Evolutionary conservation across 2,329 filamentous ascomycete genomes (phyloP).

Genomic region (Diaporthe ampelina): DNA sequence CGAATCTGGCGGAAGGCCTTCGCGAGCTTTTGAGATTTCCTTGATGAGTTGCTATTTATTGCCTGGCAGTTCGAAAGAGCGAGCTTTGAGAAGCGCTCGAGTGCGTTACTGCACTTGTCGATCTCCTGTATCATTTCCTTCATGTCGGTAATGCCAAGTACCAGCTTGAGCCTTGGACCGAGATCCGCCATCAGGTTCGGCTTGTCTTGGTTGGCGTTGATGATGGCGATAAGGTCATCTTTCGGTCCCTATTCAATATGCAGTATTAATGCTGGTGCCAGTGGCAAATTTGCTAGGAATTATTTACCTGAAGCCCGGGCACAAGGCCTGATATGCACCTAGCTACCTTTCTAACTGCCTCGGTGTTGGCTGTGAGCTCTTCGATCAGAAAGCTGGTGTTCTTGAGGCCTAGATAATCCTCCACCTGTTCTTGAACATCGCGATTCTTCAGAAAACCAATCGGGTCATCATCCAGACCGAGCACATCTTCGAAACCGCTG

Average conservation of each 20-base stretch:
- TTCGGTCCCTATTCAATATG: not conserved
- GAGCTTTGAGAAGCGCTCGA: constrained; percentile 5
- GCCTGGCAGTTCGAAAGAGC: constrained; percentile 19
- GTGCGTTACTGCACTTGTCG: not conserved
- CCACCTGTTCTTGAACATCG: constrained; percentile 24
- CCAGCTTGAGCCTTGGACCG: constrained; percentile 11
- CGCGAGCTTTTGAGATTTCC: constrained; percentile 8
- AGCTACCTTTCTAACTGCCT: constrained; percentile 10
- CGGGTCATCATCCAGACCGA: constrained; percentile 13
- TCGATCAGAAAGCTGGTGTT: not conserved
- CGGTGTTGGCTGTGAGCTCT: not conserved
- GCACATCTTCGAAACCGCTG: constrained; percentile 22
- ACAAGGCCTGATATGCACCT: constrained; percentile 28
- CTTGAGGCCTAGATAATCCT: constrained; percentile 18
- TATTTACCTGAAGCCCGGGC: not conserved
- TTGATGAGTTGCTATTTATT: constrained; percentile 8
- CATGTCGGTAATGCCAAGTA: constrained; percentile 17
- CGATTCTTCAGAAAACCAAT: not conserved
- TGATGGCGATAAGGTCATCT: constrained; percentile 28
- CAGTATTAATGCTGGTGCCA: not conserved
- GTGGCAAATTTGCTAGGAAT: not conserved
- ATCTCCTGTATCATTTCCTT: constrained; percentile 34
- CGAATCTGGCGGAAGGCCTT: not conserved
- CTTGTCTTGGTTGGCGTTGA: constrained; percentile 32
- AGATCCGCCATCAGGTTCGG: constrained; percentile 7